Conservation (phyloP, 2,329 filamentous ascomycete species). For the Verticillium dahliae region DNA sequence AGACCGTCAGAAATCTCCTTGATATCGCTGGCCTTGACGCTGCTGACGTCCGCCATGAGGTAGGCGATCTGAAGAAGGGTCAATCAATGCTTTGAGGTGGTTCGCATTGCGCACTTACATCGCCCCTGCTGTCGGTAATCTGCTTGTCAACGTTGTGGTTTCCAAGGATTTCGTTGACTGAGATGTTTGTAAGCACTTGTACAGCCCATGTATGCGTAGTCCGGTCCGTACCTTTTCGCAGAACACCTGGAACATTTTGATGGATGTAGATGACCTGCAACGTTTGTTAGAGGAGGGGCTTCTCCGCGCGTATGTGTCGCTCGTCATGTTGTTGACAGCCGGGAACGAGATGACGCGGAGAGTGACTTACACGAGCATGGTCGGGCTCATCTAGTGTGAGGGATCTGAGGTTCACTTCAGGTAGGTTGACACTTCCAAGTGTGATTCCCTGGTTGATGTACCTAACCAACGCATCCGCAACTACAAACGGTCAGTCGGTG, state of each 20-base stretch:
- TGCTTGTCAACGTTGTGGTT: constrained; percentile 99
- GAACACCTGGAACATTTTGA: constrained; percentile 90
- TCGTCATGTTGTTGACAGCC: too few species aligned
- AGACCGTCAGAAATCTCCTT: constrained; percentile 79
- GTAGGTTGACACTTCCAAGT: constrained; percentile 88
- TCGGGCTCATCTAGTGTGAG: constrained; percentile 84
- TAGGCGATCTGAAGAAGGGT: constrained; percentile 63
- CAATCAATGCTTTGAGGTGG: constrained; percentile 5
- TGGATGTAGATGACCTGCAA: constrained; percentile 84
- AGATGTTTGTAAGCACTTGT: not conserved
- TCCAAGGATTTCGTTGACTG: constrained; percentile 88
- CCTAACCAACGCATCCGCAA: constrained; percentile 77
- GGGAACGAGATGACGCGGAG: not conserved
- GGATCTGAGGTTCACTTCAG: constrained; percentile 88
- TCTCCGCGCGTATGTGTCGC: not conserved
- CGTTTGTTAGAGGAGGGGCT: constrained; percentile 8
- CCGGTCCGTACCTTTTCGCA: constrained; percentile 60
- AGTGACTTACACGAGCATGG: constrained; percentile 64
- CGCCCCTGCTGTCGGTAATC: constrained; percentile 90
- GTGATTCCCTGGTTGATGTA: constrained; percentile 97
- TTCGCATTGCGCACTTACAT: constrained; percentile 45
- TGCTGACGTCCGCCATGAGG: constrained; percentile 94
- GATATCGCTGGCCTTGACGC: constrained; percentile 73
- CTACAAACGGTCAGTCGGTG: constrained; percentile 28
- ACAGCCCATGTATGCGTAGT: not conserved